A percentile compares a stretch with the other conserved stretches of the same genome.
phyloP scores from a whole-genome alignment of 495 filamentous ascomycete species.

The Talaromyces nanjingensis region DNA sequence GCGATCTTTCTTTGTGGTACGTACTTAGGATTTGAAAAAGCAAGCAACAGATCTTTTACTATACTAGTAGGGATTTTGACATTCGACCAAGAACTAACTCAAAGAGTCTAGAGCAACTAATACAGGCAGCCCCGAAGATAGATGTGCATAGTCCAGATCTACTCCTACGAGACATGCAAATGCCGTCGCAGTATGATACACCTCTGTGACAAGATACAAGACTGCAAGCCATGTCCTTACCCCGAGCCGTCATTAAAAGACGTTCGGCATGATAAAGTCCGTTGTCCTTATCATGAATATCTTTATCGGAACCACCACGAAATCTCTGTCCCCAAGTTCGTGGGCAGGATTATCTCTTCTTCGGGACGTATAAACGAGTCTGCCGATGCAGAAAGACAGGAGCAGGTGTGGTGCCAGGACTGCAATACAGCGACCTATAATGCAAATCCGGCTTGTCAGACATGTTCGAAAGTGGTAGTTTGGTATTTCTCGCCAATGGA shows the following conservation, averaged over 20 bases:
- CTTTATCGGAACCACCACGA: not conserved
- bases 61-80: no score
- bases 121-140: not conserved
- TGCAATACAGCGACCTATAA: not conserved
- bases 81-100: no score
- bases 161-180: not conserved
- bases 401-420: not conserved
- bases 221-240: not conserved
- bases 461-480: not conserved
- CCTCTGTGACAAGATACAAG: not conserved
- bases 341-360: not conserved
- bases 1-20: no score
- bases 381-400: not conserved
- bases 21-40: no score
- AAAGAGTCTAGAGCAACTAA: not conserved
- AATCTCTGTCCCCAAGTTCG: not conserved
- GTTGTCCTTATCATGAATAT: constrained; percentile 5
- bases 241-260: no score
- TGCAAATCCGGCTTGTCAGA: not conserved
- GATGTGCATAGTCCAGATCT: not conserved
- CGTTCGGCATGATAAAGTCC: not conserved
- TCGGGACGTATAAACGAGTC: not conserved
- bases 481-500: not conserved
- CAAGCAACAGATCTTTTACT: no score
- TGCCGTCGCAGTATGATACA: constrained; percentile 1